Evolutionary conservation across 1,284 basidiomycete genomes (phyloP).

Genomic region (Trametes hirsuta): DNA sequence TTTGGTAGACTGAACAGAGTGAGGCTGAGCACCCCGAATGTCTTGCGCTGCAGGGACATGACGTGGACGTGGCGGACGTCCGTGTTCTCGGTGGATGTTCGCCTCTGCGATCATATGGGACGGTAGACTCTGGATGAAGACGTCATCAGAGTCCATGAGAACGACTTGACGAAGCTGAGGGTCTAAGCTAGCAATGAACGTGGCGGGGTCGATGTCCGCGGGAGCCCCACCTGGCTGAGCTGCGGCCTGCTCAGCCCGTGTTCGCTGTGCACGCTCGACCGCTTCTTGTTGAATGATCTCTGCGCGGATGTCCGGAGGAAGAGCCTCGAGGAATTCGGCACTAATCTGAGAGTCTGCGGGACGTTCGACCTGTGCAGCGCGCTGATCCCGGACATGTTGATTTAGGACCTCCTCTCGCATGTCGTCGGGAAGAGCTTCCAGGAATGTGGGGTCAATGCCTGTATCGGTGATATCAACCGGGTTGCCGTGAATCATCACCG

Average conservation of each 20-base stretch:
- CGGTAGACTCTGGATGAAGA: constrained; percentile 78
- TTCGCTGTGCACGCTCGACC: constrained; percentile 70
- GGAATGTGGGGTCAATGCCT: constrained; percentile 97
- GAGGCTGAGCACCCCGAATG: constrained; percentile 32
- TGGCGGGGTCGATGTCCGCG: constrained; percentile 82
- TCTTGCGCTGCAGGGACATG: constrained; percentile 40
- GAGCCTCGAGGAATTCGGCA: constrained; percentile 92
- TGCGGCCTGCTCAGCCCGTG: constrained; percentile 50
- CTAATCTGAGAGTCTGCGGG: constrained; percentile 88
- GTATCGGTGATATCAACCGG: constrained; percentile 99
- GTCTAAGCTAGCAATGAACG: constrained; percentile 87
- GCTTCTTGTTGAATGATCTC: constrained; percentile 97
- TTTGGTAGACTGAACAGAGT: constrained; percentile 49
- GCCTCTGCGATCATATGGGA: constrained; percentile 86
- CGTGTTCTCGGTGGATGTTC: constrained; percentile 60
- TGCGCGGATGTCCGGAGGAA: constrained; percentile 94
- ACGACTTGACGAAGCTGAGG: constrained; percentile 86
- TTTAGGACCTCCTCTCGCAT: constrained; percentile 99
- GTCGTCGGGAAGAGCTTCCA: constrained; percentile 97
- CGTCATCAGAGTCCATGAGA: constrained; percentile 85
- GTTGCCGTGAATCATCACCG: constrained; percentile 88
- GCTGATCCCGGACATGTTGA: constrained; percentile 93
- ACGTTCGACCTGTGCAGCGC: constrained; percentile 72
- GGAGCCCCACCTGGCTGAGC: constrained; percentile 47
- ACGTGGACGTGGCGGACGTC: constrained; percentile 27